A percentile compares a stretch with the other conserved stretches of the same genome.
These are phyloP conservation scores for Liquidambar formosana DNA, from an alignment of 164 flowering plant genomes.

Conservation along the genomic window DNA sequence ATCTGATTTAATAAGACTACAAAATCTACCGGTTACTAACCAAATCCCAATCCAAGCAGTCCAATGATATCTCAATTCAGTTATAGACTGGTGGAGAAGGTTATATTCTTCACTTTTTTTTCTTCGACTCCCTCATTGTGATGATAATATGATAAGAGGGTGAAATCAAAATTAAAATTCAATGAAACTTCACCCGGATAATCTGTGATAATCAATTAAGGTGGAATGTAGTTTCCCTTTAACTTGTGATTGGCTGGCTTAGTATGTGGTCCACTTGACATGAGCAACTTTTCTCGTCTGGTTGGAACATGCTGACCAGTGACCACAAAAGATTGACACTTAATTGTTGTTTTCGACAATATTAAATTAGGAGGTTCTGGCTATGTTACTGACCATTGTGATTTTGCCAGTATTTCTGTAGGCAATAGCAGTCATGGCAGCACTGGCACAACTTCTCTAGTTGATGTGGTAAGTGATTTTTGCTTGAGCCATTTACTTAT, in stretches of 20 bases:
- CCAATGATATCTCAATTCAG: too few relatives aligned
- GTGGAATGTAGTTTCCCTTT: not conserved
- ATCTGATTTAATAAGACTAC: too few relatives aligned
- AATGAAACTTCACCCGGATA: too few relatives aligned
- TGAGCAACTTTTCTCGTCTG: not conserved
- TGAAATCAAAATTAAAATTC: too few relatives aligned
- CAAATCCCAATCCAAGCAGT: too few relatives aligned
- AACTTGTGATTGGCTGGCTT: not conserved
- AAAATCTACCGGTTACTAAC: too few relatives aligned
- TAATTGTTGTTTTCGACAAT: not conserved
- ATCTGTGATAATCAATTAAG: too few relatives aligned
- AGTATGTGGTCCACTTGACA: not conserved
- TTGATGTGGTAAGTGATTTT: not conserved
- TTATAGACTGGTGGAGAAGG: too few relatives aligned
- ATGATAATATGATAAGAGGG: too few relatives aligned
- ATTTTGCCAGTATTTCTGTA: slow-evolving; percentile 3
- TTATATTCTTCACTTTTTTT: too few relatives aligned
- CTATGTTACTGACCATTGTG: slow-evolving; percentile 11
- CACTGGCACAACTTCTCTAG: not conserved
- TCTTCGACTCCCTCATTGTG: too few relatives aligned
- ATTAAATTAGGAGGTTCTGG: not conserved
- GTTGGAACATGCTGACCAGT: not conserved
- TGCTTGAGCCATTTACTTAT: not conserved
- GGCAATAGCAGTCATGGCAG: slow-evolving; percentile 7
- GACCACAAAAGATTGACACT: not conserved